Evolutionary conservation across 2,329 filamentous ascomycete genomes (phyloP).

Genomic region (Apiospora koreana): DNA sequence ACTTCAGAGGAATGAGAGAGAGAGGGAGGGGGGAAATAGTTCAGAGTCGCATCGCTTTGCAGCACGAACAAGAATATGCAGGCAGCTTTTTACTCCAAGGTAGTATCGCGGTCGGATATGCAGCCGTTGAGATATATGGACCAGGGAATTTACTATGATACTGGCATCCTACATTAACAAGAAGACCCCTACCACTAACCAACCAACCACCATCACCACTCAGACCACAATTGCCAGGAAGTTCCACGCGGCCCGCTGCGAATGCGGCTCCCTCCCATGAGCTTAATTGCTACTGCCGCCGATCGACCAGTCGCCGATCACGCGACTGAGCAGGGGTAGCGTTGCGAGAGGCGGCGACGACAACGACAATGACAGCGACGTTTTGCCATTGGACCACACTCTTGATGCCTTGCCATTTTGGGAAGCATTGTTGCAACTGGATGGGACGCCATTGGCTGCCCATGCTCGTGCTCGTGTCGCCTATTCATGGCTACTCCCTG

Average conservation of each 20-base stretch:
- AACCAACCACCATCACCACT: not conserved
- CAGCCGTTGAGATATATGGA: not conserved
- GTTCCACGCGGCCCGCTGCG: not conserved
- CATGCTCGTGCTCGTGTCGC: too few relatives aligned
- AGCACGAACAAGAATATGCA: not conserved
- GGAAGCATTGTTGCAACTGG: not conserved
- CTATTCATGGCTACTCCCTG: not conserved
- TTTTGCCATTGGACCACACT: not conserved
- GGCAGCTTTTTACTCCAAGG: not conserved
- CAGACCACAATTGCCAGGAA: not conserved
- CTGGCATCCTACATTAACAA: too few relatives aligned
- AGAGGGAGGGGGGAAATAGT: not conserved
- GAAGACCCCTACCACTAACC: not conserved
- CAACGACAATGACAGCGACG: not conserved
- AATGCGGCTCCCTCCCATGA: not conserved
- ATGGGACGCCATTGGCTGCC: not conserved
- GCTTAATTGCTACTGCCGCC: not conserved
- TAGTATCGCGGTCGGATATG: not conserved
- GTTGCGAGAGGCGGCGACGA: too few relatives aligned
- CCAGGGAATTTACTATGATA: not conserved
- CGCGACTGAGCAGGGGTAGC: not conserved
- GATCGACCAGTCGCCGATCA: not conserved
- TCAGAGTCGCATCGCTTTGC: not conserved
- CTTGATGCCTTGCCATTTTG: not conserved
- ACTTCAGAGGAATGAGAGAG: not conserved